Evolutionary conservation across 768 basidiomycete genomes (phyloP).

Genomic region (Mycena capillaripes): DNA sequence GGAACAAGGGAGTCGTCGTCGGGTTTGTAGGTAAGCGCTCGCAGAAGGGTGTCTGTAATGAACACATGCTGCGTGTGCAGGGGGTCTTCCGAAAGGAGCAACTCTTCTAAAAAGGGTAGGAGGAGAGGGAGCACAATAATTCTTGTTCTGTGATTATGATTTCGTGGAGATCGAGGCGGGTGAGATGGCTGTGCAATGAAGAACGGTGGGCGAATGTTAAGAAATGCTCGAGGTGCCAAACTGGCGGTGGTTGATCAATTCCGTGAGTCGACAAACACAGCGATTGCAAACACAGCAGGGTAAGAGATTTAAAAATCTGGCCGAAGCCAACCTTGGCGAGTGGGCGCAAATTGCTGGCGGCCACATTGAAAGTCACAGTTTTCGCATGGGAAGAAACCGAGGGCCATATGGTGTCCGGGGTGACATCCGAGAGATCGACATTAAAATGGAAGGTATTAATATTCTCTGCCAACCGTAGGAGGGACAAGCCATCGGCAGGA

Average conservation of each 20-base stretch:
- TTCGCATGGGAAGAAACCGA: background rate
- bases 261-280: background rate
- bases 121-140: background rate
- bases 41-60: background rate
- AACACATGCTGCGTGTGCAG: background rate
- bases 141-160: background rate
- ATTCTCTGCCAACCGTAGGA: background rate
- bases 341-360: too few species aligned
- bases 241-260: too few species aligned
- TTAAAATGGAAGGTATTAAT: background rate
- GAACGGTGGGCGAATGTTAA: background rate
- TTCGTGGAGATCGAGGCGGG: background rate
- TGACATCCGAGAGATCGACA: background rate
- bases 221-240: background rate
- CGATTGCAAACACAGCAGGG: background rate
- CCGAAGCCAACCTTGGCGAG: too few species aligned
- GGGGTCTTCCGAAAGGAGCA: background rate
- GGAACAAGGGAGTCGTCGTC: background rate
- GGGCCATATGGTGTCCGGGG: background rate
- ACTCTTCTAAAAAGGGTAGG: background rate
- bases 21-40: background rate
- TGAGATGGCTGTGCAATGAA: background rate
- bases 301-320: background rate
- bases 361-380: too few species aligned
- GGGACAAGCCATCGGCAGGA: background rate